These are phyloP conservation scores for Fusarium sp. DNA, from an alignment of 2,329 filamentous ascomycete species.

Conservation along the genomic window DNA sequence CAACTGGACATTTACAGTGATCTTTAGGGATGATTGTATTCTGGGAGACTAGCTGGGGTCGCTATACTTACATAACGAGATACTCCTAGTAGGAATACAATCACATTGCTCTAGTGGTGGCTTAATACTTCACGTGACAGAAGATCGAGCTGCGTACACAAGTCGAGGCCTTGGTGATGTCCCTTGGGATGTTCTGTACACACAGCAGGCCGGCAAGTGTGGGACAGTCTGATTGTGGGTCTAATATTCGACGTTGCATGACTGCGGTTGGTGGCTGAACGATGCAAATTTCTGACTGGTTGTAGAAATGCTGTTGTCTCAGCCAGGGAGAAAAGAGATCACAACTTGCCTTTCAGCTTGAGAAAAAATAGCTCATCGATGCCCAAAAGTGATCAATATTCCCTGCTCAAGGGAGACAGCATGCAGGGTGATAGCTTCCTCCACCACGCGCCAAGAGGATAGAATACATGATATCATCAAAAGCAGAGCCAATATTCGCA, in stretches of 20 bases:
- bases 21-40: neutral
- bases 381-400: no score
- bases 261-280: neutral
- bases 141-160: no score
- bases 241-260: neutral
- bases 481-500: neutral
- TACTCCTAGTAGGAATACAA: constrained; percentile 2
- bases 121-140: neutral
- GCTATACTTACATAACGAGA: neutral
- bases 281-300: neutral
- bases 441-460: neutral
- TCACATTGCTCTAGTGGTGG: neutral
- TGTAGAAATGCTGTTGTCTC: neutral
- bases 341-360: no score
- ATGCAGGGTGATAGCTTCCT: neutral
- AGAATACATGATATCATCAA: neutral
- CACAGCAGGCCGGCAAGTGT: neutral
- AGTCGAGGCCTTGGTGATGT: no score
- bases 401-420: neutral
- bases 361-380: neutral
- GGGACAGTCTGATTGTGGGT: neutral
- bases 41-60: no score
- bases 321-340: neutral
- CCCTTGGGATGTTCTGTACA: no score
- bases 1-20: neutral